Evolutionary conservation across 2,329 filamentous ascomycete species (phyloP), one percentile per base, ranked within the genome.

Genomic region (Neoscytalidium dimidiatum): DNA sequence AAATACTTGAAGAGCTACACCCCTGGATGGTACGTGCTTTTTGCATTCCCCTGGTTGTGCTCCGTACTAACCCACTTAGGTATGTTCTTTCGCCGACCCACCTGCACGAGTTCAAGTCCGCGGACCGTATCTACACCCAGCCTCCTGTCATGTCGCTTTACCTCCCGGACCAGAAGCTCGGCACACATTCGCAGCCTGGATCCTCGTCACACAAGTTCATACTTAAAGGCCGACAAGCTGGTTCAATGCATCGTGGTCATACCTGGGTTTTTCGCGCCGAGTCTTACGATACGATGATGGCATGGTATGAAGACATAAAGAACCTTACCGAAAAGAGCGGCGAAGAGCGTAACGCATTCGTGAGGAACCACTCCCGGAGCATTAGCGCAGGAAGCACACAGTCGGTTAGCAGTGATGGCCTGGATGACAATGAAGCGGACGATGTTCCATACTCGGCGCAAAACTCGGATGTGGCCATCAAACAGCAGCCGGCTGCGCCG

Each of bases 1-100:
- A 99, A 98, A 76, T 99, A 98, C 74, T 82, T 99, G 67, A 98
- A 97, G 83, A 97, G 94, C 77, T 97, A 97, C 77, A 95, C 94
- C 7, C 91, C 93, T 28, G 94, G 94, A 74, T 98, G 94, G 94
- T 94, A 82, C 79, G 89, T 70, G 63, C 14, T 41, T 21, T 13
- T n/a, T 26, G 6, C 19, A 29, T 64, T 29, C 62, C 71, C 62
- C 19, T 44, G 64, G 58, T 53, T 48, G 41, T 7, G 1, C 66
- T 29, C 38, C 28, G n/a, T 63, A 72, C 63, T 26, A 44, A 66
- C 62, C 48, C 43, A 46, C 6, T 0, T 66, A 95, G 92, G 92
- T 97, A 97, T 78, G 93, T 98, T 53, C 83, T 99, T 70, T 97
- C 95, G 71, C 92, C 95, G 17, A 98, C 95, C 64, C 95, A 99